Conservation (phyloP, 2,329 filamentous ascomycete genomes). For the Apiospora pterosperma region DNA sequence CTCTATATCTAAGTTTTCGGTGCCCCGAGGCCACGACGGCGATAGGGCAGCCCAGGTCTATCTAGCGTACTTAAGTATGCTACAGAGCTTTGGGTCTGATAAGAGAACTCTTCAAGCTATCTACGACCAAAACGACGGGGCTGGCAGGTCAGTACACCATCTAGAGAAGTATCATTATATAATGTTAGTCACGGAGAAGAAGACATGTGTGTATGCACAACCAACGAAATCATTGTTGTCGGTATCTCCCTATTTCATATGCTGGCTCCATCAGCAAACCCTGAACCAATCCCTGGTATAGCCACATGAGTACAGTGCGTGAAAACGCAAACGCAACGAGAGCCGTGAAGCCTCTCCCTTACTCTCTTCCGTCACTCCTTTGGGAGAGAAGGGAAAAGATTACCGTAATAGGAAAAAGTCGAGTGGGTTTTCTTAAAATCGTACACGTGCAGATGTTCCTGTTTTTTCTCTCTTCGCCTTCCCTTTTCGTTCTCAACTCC, state of each 20-base stretch:
- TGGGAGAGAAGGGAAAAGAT: not conserved
- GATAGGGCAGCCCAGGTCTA: conserved; percentile 12
- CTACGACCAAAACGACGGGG: not conserved
- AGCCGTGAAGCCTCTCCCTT: not conserved
- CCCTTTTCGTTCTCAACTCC: conserved; percentile 5
- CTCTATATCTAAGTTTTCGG: conserved; percentile 32
- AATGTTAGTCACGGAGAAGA: not conserved
- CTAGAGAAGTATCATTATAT: not conserved
- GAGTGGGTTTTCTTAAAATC: conserved; percentile 6
- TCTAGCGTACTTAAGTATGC: not conserved
- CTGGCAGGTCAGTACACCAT: too few relatives aligned
- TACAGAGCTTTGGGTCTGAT: not conserved
- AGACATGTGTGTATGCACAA: not conserved
- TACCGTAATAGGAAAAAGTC: conserved; percentile 1
- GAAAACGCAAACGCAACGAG: conserved; percentile 4
- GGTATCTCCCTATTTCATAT: conserved; percentile 1
- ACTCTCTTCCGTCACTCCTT: not conserved
- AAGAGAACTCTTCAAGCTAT: not conserved
- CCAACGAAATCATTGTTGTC: conserved; percentile 5
- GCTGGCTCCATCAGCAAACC: conserved; percentile 2
- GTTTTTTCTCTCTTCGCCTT: not conserved
- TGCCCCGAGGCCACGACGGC: conserved; percentile 33
- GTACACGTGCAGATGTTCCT: conserved; percentile 3
- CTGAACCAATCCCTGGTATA: conserved; percentile 5
- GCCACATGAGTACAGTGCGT: conserved; percentile 5